Base-by-base conservation (phyloP, 371 early-diverging fungal species). In the Mortierella sp. region DNA sequence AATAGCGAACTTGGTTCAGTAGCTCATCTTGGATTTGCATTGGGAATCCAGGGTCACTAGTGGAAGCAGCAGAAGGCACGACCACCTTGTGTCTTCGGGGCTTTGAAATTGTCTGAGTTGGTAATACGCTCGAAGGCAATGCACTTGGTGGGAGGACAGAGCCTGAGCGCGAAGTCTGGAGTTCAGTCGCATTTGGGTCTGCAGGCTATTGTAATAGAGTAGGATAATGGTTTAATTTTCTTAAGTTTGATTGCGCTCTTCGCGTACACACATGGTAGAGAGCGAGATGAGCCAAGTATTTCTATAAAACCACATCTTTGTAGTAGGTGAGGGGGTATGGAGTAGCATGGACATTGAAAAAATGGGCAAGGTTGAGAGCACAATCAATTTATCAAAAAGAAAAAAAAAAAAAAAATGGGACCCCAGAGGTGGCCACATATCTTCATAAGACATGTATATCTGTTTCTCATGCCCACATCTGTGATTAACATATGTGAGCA, bases 11-110 rank as follows among this genome's bases (percentile, higher is more conserved):
- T 13, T 81, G 81, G 49, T 68, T 81, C 57, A 81, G 29, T 4
- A 81, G 45, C 69, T 79, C 79, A 22, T 79, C 79, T 43, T 79
- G 81, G 32, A 81, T 81, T 72, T 81, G 75, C 13, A 72, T 32
- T 2, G 81, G 81, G 57, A 81, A 75, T 1, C 65, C 75, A 3
- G 81, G 56, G 54, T 75, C 81, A 26, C 66, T 72, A 1, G 64
- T 40, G 0, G 75, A 62, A 22, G 81, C 58, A 10, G 57, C 47
- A 28, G 72, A 59, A 40, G 68, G 23, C 26, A 75, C 45, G 35
- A 61, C 62, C 12, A 75, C 81, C 31, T 81, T 81, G 56, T 81
- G 81, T 43, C 81, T 71, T 26, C 81, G 71, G 15, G 81, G 81
- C 54, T 75, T 81, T 22, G 72, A 29, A 26, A 81, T 72, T 12